Conservation (phyloP, 2,329 filamentous ascomycete species). For the Neurospora crassa region DNA sequence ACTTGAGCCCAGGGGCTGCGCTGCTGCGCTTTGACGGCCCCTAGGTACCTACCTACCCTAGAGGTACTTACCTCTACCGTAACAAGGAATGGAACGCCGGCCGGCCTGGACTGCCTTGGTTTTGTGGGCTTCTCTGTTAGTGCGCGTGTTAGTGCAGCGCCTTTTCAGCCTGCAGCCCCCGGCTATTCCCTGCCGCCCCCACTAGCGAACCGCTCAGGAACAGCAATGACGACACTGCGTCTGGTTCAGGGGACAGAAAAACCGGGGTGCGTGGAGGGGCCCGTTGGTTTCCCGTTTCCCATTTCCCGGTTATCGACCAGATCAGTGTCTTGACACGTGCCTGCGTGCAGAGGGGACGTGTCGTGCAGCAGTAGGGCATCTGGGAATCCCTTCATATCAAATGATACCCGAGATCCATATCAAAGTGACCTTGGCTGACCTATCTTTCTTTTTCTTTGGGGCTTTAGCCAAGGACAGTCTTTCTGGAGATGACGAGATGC, state of each 20-base stretch:
- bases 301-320: neutral
- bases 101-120: neutral
- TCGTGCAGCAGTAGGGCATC: neutral
- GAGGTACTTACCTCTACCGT: neutral
- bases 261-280: neutral
- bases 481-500: neutral
- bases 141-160: neutral
- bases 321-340: neutral
- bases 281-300: neutral
- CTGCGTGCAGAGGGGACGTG: neutral
- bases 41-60: no score
- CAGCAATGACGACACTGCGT: neutral
- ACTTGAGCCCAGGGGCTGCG: neutral
- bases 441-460: neutral
- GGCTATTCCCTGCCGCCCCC: neutral
- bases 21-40: neutral
- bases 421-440: neutral
- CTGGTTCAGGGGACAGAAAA: neutral
- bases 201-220: neutral
- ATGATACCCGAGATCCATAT: no score
- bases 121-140: neutral
- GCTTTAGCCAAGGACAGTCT: neutral
- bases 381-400: neutral
- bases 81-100: neutral
- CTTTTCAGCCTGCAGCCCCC: neutral